These are phyloP conservation scores for Multifurca ochricompacta DNA, from an alignment of 768 basidiomycete genomes.

Conservation along the genomic window DNA sequence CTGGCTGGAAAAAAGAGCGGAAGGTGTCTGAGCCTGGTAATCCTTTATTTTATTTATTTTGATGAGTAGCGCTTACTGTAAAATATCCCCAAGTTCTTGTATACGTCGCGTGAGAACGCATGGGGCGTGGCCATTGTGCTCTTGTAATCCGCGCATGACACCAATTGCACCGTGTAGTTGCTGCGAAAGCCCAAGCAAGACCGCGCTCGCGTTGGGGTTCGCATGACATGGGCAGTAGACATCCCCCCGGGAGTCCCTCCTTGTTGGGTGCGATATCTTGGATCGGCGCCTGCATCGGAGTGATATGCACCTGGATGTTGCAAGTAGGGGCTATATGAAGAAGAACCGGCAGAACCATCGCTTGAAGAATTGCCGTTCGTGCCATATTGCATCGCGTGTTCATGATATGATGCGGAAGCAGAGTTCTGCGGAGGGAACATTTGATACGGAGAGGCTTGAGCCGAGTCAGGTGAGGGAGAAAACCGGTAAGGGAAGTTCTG, in stretches of 20 bases:
- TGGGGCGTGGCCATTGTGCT: slow-evolving; percentile 11
- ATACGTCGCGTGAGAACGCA: slow-evolving; percentile 19
- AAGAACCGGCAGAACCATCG: slow-evolving; percentile 19
- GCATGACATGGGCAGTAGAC: slow-evolving; percentile 18
- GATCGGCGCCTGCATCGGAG: slow-evolving; percentile 14
- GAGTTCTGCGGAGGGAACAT: slow-evolving; percentile 15
- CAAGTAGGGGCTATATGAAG: slow-evolving; percentile 22
- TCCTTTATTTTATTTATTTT: not conserved
- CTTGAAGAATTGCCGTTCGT: slow-evolving; percentile 11
- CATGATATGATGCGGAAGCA: slow-evolving; percentile 7
- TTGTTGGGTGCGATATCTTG: slow-evolving; percentile 12
- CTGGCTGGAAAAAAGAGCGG: slow-evolving; percentile 3
- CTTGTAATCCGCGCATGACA: slow-evolving; percentile 18
- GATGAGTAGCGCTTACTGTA: slow-evolving; percentile 12
- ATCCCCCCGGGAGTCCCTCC: slow-evolving; percentile 11
- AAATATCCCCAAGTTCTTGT: slow-evolving; percentile 17
- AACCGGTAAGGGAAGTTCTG: slow-evolving; percentile 23
- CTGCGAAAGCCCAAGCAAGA: slow-evolving; percentile 16
- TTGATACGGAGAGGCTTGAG: slow-evolving; percentile 21
- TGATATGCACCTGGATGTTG: slow-evolving; percentile 13
- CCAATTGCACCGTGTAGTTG: slow-evolving; percentile 17
- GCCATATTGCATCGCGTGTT: slow-evolving; percentile 11
- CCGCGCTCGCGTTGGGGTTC: slow-evolving; percentile 17
- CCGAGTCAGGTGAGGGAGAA: slow-evolving; percentile 22
- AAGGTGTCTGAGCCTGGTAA: not conserved